Conservation (phyloP, 495 filamentous ascomycete species). For the Tuber indicum region DNA sequence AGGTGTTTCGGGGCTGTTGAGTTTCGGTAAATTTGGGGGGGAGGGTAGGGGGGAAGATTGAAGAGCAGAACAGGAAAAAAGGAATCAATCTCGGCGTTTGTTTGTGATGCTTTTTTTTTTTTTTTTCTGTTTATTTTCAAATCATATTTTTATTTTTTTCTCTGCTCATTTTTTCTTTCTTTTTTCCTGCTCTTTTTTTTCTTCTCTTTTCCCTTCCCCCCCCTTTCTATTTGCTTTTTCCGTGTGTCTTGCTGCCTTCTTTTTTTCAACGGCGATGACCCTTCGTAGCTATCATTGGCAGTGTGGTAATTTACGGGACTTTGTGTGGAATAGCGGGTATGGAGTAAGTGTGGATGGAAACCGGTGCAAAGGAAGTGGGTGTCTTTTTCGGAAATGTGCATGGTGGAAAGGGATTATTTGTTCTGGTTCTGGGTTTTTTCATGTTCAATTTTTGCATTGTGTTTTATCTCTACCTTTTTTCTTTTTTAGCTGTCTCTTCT, state of each 20-base stretch:
- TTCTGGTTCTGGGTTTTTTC: background rate
- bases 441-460: background rate
- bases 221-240: conserved; percentile 16
- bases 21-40: conserved; percentile 67
- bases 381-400: conserved; percentile 1
- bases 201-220: background rate
- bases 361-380: background rate
- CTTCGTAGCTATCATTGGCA: background rate
- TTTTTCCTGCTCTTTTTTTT: conserved; percentile 13
- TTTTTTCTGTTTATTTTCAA: conserved; percentile 20
- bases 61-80: conserved; percentile 9
- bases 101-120: conserved; percentile 15
- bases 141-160: conserved; percentile 24
- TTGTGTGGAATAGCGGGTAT: background rate
- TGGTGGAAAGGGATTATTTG: conserved; percentile 1
- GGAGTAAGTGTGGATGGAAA: conserved; percentile 1
- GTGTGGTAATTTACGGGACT: background rate
- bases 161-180: conserved; percentile 17
- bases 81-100: conserved; percentile 11
- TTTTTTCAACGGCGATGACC: conserved; percentile 12
- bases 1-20: conserved; percentile 87
- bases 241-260: background rate
- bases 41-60: conserved; percentile 4
- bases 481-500: background rate
- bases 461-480: background rate